phyloP scores from a whole-genome alignment of 164 flowering plant genomes.

The Piper longum region DNA sequence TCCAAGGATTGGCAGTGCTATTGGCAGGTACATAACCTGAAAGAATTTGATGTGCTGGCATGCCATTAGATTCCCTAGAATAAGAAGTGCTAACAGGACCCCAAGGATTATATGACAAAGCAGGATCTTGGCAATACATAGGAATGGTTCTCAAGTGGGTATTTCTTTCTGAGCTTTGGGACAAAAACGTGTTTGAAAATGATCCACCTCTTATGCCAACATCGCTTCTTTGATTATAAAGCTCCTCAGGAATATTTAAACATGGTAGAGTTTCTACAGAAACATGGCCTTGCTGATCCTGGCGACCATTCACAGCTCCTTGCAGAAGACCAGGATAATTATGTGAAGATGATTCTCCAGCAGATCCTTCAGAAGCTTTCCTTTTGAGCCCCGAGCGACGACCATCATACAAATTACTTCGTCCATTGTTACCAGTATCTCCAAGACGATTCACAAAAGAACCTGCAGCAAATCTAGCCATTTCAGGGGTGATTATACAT shows the following conservation, averaged over 20 bases:
- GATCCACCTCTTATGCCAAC: conserved; percentile 11
- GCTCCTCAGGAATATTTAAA: conserved; percentile 16
- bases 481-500: conserved; percentile 25
- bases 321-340: conserved; percentile 31
- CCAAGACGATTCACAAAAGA: conserved; percentile 24
- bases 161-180: neutral
- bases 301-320: conserved; percentile 30
- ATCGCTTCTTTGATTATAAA: conserved; percentile 23
- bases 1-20: neutral
- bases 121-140: neutral
- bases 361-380: conserved; percentile 50
- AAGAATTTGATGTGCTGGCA: neutral
- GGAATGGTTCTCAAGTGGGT: neutral
- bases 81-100: neutral
- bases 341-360: conserved; percentile 45
- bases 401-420: conserved; percentile 41
- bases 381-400: conserved; percentile 60
- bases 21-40: neutral
- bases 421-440: conserved; percentile 37
- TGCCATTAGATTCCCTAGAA: neutral
- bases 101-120: neutral
- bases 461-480: conserved; percentile 24
- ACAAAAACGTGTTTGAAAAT: neutral
- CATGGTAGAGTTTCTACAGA: conserved; percentile 13
- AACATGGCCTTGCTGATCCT: conserved; percentile 16